Percentiles rank a stretch among this genome's conserved stretches.
phyloP scores from a whole-genome alignment of 164 flowering plant genomes.

The Kalanchoe fedtschenkoi region DNA sequence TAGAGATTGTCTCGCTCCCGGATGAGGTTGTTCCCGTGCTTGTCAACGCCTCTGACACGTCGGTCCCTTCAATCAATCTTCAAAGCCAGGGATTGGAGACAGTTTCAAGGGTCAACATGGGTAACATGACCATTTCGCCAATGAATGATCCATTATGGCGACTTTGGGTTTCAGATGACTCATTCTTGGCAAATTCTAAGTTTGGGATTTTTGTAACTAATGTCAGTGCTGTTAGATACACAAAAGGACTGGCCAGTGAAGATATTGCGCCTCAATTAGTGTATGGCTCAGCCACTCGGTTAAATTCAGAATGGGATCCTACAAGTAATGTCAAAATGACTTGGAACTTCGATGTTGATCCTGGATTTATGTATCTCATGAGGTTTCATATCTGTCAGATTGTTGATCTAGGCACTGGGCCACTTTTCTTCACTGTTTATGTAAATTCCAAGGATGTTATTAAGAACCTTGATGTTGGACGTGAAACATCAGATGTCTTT shows the following conservation, averaged over 20 bases:
- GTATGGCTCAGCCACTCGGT: conserved; percentile 44
- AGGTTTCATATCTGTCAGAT: conserved; percentile 81
- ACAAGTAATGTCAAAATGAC: conserved; percentile 35
- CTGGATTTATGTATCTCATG: conserved; percentile 44
- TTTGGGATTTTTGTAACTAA: conserved; percentile 20
- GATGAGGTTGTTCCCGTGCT: conserved; percentile 38
- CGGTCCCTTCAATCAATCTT: conserved; percentile 10
- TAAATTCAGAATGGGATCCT: conserved; percentile 27
- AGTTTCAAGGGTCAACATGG: conserved; percentile 64
- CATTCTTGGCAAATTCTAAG: conserved; percentile 15
- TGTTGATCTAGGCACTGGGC: conserved; percentile 6
- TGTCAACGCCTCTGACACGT: conserved; percentile 15
- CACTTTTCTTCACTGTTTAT: conserved; percentile 44
- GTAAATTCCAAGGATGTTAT: conserved; percentile 27
- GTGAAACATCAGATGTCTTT: conserved; percentile 11
- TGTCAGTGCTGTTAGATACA: conserved; percentile 25
- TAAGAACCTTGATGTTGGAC: conserved; percentile 25
- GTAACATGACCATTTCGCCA: conserved; percentile 31
- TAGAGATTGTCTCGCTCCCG: conserved; percentile 69
- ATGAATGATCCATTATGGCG: conserved; percentile 46
- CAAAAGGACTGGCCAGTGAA: conserved; percentile 15
- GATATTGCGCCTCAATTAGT: conserved; percentile 53
- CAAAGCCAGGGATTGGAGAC: conserved; percentile 51
- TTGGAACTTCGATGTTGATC: conserved; percentile 53
- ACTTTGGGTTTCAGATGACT: conserved; percentile 50